Evolutionary conservation across 1,284 basidiomycete species (phyloP), one percentile per base, ranked within the genome.

Genomic region (Takashimella tepidaria): DNA sequence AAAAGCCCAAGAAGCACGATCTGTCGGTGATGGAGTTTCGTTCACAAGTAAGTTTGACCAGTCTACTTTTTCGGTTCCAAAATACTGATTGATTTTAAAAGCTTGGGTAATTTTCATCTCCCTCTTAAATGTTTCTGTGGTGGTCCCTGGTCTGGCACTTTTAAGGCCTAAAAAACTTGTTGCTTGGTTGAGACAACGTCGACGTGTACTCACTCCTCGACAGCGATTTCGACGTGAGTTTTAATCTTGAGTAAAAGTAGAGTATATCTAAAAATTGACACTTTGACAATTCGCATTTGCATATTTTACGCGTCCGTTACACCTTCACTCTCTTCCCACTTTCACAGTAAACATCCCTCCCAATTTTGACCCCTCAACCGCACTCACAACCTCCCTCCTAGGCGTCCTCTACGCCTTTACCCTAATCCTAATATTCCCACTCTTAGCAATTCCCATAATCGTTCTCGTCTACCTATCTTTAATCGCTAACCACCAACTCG

Each of bases 331-430:
- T 48, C 52, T 20, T 59, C 53, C 12, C 22, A n/a, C n/a, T n/a
- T n/a, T n/a, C n/a, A 55, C 59, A 88, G 88, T 84, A 59, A 77
- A 84, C 57, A 86, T 85, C 65, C 87, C 88, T n/a, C 78, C 80
- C 54, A 79, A 81, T 22, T 88, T 86, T 66, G 81, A 86, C 58
- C 83, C 85, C 12, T 79, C 83, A 1, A 84, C 82, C 63, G 82
- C 84, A 10, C 80, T 82, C 19, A 81, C 82, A 31, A 82, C 84
- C 43, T 84, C 83, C 63, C 77, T 87, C 43, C 75, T 88, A 46
- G 86, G 82, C 26, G 78, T 88, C 55, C 77, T 86, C 42, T 85
- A 88, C 72, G 83, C 85, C 49, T 84, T 64, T 16, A 42, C 83
- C 79, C 41, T 89, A 84, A 74, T 79, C 81, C 50, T 88, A 49